Percentiles rank a stretch among this genome's conserved stretches.
Conservation (phyloP, 345 rosid species). For the Lumnitzera racemosa region DNA sequence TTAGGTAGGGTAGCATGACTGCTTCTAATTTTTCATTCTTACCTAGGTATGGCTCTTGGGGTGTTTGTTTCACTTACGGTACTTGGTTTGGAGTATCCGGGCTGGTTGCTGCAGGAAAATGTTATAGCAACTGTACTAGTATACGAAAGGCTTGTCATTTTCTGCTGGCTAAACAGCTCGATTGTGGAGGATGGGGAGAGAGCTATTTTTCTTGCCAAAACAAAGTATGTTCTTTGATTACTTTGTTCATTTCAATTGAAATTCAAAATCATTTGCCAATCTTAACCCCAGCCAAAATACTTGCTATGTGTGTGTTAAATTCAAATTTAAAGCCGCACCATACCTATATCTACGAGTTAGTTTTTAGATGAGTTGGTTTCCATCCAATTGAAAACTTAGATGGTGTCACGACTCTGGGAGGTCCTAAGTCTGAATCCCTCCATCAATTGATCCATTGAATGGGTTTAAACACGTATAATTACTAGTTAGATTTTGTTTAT, state of each 20-base stretch:
- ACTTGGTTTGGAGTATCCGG: conserved; percentile 81
- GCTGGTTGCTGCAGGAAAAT: conserved; percentile 72
- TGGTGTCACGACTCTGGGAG: too few relatives aligned
- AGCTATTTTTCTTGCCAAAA: conserved; percentile 92
- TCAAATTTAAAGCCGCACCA: too few relatives aligned
- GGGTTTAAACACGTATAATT: too few relatives aligned
- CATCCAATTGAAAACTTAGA: too few relatives aligned
- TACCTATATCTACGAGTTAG: too few relatives aligned
- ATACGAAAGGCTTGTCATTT: conserved; percentile 77
- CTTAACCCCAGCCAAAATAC: too few relatives aligned
- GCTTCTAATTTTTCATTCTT: conserved; percentile 1
- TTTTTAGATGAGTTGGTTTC: too few relatives aligned
- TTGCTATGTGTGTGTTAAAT: too few relatives aligned
- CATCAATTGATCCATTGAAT: too few relatives aligned
- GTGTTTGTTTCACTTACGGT: conserved; percentile 79
- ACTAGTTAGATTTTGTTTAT: too few relatives aligned
- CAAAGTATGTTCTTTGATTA: conserved; percentile 32
- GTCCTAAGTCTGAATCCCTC: too few relatives aligned
- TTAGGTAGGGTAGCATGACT: background rate
- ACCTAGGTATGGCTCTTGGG: conserved; percentile 95
- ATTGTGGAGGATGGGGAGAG: conserved; percentile 98
- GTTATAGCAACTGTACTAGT: conserved; percentile 40
- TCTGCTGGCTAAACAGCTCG: conserved; percentile 72
- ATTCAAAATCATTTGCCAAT: too few relatives aligned
- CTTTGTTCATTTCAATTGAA: background rate